Base-by-base conservation (phyloP, 1,284 basidiomycete species). In the Fistulinella cinereoalba region DNA sequence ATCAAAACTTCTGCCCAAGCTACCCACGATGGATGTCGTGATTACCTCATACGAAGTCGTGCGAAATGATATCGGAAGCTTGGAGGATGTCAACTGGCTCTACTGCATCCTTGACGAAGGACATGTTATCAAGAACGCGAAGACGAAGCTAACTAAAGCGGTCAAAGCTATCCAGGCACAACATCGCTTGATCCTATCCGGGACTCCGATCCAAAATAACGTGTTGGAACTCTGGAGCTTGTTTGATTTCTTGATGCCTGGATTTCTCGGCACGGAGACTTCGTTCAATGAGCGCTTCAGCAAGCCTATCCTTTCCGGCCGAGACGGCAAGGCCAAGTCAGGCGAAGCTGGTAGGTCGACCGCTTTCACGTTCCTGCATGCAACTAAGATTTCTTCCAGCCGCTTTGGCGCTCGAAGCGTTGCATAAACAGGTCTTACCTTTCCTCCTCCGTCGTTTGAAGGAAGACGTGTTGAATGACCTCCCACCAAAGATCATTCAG, bases 161-260 rank as follows among this genome's bases (percentile, higher is more conserved):
- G 92, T 99, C 56, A 99, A 99, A 71, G 81, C 77, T 56, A 80
- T 99, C 42, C 81, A 81, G 43, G 91, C 96, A 1, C 86, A 96
- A 54, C 97, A 99, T 69, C 85, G 97, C 13, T 74, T 99, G 16
- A 88, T 99, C 59, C 74, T 99, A 1, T 97, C 94, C 0, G 97
- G 97, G 22, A 99, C 97, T 11, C 97, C 97, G 0, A 98, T 99
- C 49, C 97, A 99, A 73, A 99, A 99, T 69, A 99, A 99, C 62
- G 95, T 99, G 8, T 74, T 99, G 33, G 97, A 99, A 67, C 72
- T 99, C 3, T 99, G 97, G 97, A 97, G 92, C 69, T 73, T 99
- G 47, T 99, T 99, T 67, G 97, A 99, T 68, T 99, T 98, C 71
- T 71, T 99, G 56, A 99, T 99, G 97, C 97, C 97, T 18, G 97